Evolutionary conservation across 108 stramenopile species (phyloP), one percentile per base, ranked within the genome.

Genomic region (Pseudonitzschia pungens): DNA sequence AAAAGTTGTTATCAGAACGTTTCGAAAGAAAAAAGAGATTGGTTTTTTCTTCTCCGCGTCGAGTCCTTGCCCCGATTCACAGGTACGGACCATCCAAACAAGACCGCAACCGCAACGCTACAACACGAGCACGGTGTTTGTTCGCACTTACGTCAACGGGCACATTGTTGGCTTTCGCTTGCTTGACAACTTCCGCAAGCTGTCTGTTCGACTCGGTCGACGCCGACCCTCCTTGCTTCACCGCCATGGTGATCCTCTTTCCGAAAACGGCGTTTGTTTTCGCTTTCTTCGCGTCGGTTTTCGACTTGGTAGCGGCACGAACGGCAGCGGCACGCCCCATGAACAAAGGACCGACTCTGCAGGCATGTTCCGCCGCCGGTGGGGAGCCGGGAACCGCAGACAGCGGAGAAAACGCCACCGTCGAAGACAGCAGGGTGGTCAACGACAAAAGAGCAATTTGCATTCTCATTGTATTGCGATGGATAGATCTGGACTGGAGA

Each of bases 281-380:
- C 41, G 96, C 90, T 76, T 96, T 96, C 57, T 82, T 83, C 22
- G 82, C 81, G 75, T 96, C 92, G n/a, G 92, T 90, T 67, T 92
- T 96, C 44, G 86, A 81, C 71, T 94, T 94, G 65, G 95, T 94
- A 24, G 84, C 82, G 9, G 90, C 93, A 32, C 93, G 92, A 14
- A 93, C 92, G 40, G 91, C 92, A 56, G 96, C 96, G 32, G 93
- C 96, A 29, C 96, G 89, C 32, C 96, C 96, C 89, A 94, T 91
- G 72, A 84, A 88, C 43, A 92, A 82, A 10, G 83, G 60, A 18
- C 60, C 15, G 32, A 41, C 36, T 62, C 33, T 7, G 14, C 32
- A 40, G 7, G 60, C 40, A 14, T 41, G 36, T n/a, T 40, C 22
- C 32, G 60, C 9, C 3, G 24, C 24, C 24, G 22, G 24, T 26